Evolutionary conservation across 2,329 filamentous ascomycete species (phyloP).

Genomic region (Xylaria sp.): DNA sequence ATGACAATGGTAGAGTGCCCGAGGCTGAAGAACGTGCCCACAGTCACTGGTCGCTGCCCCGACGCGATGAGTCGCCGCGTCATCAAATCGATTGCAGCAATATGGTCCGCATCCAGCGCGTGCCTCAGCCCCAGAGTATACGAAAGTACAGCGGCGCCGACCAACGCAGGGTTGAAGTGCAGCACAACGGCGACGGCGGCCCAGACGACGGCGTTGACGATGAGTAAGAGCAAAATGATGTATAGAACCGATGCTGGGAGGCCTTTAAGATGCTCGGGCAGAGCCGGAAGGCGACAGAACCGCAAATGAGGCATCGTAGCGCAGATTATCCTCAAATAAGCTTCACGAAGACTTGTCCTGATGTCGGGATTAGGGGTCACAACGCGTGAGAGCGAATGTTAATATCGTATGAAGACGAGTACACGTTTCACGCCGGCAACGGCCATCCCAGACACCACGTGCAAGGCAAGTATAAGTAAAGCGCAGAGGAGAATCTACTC

Average conservation of each 20-base stretch:
- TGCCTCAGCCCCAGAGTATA: constrained; percentile 91
- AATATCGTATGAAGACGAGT: not conserved
- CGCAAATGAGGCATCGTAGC: constrained; percentile 8
- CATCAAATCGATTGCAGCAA: constrained; percentile 88
- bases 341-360: not conserved
- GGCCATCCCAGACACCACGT: not conserved
- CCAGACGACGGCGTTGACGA: constrained; percentile 62
- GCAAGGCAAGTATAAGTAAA: not conserved
- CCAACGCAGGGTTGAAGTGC: constrained; percentile 63
- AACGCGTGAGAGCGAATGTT: too few relatives aligned
- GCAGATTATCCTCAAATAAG: not conserved
- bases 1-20: constrained; percentile 94
- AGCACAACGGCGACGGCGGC: constrained; percentile 58
- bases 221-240: constrained; percentile 57
- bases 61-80: constrained; percentile 86
- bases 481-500: too few relatives aligned
- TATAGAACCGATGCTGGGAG: constrained; percentile 46
- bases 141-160: constrained; percentile 81
- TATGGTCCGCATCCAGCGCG: constrained; percentile 96
- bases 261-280: constrained; percentile 32
- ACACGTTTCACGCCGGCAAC: not conserved
- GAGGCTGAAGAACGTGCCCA: constrained; percentile 92
- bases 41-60: constrained; percentile 84
- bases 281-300: constrained; percentile 11
- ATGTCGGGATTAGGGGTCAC: too few relatives aligned